Evolutionary conservation across 768 basidiomycete genomes (phyloP), one percentile per base, ranked within the genome.

Genomic region (Xerocomus brunneocitrinus): DNA sequence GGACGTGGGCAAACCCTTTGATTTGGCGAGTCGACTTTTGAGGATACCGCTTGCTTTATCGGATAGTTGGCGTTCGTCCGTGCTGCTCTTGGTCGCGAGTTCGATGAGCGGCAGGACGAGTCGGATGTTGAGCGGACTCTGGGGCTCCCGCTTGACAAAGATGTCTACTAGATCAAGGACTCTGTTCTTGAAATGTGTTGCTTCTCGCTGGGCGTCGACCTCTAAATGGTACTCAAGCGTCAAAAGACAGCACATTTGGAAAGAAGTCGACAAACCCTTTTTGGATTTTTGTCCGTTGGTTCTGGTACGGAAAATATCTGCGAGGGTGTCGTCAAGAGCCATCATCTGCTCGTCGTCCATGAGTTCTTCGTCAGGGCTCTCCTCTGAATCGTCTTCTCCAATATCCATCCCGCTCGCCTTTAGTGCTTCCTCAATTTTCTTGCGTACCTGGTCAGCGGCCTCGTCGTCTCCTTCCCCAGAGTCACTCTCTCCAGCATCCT

Each of bases 291-390:
- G 81, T 50, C 80, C 83, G 52, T 76, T 75, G 24, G 79, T 73
- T 55, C 83, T 81, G 30, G 84, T 76, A 54, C 80, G 80, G 80
- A 99, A 95, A 30, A 93, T 85, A 48, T 85, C 82, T 4, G 90
- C 91, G 7, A 99, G 82, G 65, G 95, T 88, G 46, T 90, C 89
- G 64, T 99, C 95, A 27, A 98, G 82, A 32, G 88, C 89, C 78
- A 98, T 85, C 95, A 99, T 99, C 72, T 97, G 91, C 25, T 98
- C 95, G 65, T 99, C 95, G 65, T 97, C 89, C 85, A 95, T 87
- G 28, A 85, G 72, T 45, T 89, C 87, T 56, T 85, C 83, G 38
- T 79, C 69, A 27, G 69, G 67, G 4, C 75, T 78, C 35, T 76
- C 82, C 43, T 83, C 82, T 7, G 76, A 76, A 12, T 78, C 80